Conservation (phyloP, 306 rosid genomes). For the Medicago ruthenica region DNA sequence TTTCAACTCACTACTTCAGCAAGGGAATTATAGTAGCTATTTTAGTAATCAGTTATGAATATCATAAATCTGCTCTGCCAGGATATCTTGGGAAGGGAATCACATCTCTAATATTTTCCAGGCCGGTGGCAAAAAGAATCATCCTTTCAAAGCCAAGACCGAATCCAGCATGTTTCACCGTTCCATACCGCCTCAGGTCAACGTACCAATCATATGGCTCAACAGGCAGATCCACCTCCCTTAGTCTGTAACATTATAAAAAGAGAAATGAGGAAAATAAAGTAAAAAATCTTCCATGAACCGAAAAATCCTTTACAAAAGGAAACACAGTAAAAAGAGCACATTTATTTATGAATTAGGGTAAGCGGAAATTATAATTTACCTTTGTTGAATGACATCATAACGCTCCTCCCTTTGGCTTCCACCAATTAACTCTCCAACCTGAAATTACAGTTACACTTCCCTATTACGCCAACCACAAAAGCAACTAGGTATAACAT, state of each 20-base stretch:
- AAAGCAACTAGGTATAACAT: not conserved
- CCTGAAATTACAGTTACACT: conserved; percentile 57
- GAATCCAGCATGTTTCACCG: conserved; percentile 84
- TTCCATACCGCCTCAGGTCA: conserved; percentile 91
- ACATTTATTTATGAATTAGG: not conserved
- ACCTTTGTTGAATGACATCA: conserved; percentile 80
- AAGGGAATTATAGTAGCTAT: conserved; percentile 12
- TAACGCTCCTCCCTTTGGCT: conserved; percentile 96
- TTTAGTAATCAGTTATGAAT: not conserved
- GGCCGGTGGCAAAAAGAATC: conserved; percentile 93
- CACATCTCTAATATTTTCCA: conserved; percentile 92
- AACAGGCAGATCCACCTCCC: conserved; percentile 71
- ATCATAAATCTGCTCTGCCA: conserved; percentile 89
- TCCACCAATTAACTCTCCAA: conserved; percentile 94
- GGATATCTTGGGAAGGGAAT: conserved; percentile 98
- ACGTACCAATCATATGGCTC: conserved; percentile 99
- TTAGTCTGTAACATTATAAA: conserved; percentile 59
- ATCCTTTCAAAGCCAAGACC: conserved; percentile 96
- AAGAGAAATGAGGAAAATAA: not conserved
- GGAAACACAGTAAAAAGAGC: not conserved
- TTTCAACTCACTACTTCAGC: conserved; percentile 29
- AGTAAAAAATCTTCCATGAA: not conserved
- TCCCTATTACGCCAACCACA: conserved; percentile 11
- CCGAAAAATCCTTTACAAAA: not conserved
- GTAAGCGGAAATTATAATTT: not conserved